A percentile compares a stretch with the other conserved stretches of the same genome.
phyloP scores from a whole-genome alignment of 805 yeast genomes.

The Blastobotrys mokoenaii region DNA sequence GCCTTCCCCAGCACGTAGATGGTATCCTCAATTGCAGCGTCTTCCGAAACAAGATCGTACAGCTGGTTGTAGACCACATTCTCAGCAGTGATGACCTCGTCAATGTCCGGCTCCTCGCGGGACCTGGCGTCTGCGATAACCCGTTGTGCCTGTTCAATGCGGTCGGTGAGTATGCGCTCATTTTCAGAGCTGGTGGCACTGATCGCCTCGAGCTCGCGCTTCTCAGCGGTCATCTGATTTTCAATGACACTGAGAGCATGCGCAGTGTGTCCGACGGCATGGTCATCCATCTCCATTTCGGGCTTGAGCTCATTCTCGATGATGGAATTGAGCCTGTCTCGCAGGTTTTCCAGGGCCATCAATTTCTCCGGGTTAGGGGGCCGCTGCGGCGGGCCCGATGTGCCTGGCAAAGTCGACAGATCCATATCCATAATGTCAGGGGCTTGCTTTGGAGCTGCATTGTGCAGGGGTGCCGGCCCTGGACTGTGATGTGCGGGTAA shows the following conservation, averaged over 20 bases:
- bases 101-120: constrained; percentile 31
- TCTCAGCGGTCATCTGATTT: constrained; percentile 31
- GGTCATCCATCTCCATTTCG: constrained; percentile 20
- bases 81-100: constrained; percentile 41
- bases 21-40: constrained; percentile 65
- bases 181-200: constrained; percentile 25
- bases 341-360: constrained; percentile 20
- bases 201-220: constrained; percentile 22
- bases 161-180: constrained; percentile 23
- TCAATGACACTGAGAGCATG: constrained; percentile 30
- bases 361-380: constrained; percentile 34
- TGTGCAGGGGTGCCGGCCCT: constrained; percentile 1
- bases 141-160: constrained; percentile 25
- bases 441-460: too few species aligned
- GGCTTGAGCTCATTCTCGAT: constrained; percentile 21
- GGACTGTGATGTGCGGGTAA: too few species aligned
- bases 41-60: constrained; percentile 55
- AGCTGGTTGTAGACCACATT: constrained; percentile 51
- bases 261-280: constrained; percentile 28
- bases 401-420: constrained; percentile 6
- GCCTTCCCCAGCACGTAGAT: constrained; percentile 49
- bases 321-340: constrained; percentile 19
- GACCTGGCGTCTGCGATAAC: constrained; percentile 28
- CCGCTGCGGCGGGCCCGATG: constrained; percentile 9
- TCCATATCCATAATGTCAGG: constrained; percentile 16